Conservation (phyloP, 495 filamentous ascomycete species). For the Penicillium pulvis region DNA sequence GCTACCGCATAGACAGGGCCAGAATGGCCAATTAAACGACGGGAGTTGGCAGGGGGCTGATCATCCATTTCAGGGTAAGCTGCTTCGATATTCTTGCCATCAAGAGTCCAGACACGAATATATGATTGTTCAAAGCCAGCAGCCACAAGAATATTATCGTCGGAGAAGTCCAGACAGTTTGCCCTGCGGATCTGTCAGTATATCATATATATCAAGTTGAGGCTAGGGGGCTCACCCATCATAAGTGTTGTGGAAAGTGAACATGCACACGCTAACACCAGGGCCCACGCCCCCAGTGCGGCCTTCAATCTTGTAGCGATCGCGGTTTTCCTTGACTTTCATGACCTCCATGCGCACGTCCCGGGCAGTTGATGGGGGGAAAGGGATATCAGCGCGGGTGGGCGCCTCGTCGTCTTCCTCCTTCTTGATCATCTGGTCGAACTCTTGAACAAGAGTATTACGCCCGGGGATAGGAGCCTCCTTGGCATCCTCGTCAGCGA, state of each 20-base stretch:
- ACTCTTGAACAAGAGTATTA: constrained; percentile 70
- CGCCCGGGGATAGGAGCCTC: constrained; percentile 67
- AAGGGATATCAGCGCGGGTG: constrained; percentile 72
- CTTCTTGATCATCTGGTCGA: constrained; percentile 84
- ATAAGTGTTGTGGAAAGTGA: constrained; percentile 94
- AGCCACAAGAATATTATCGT: constrained; percentile 81
- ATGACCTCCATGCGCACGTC: constrained; percentile 94
- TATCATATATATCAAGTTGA: neutral
- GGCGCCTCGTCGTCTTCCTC: constrained; percentile 87
- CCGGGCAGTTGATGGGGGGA: constrained; percentile 80
- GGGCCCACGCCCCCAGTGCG: constrained; percentile 79
- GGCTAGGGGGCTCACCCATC: constrained; percentile 65
- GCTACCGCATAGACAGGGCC: constrained; percentile 86
- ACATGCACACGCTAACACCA: constrained; percentile 87
- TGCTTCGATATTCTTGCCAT: constrained; percentile 66
- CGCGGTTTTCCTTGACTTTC: constrained; percentile 90
- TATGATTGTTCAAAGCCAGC: constrained; percentile 90
- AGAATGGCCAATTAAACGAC: constrained; percentile 89
- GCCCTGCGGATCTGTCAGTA: constrained; percentile 57
- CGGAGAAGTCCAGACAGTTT: constrained; percentile 90
- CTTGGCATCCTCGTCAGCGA: constrained; percentile 75
- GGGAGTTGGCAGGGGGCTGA: constrained; percentile 58
- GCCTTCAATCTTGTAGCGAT: constrained; percentile 80
- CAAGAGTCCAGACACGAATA: constrained; percentile 87
- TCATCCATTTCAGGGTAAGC: constrained; percentile 46